Percentiles rank a stretch among this genome's conserved stretches.
Evolutionary conservation across 2,329 filamentous ascomycete species (phyloP).

Genomic region (Pseudopithomyces maydicus): DNA sequence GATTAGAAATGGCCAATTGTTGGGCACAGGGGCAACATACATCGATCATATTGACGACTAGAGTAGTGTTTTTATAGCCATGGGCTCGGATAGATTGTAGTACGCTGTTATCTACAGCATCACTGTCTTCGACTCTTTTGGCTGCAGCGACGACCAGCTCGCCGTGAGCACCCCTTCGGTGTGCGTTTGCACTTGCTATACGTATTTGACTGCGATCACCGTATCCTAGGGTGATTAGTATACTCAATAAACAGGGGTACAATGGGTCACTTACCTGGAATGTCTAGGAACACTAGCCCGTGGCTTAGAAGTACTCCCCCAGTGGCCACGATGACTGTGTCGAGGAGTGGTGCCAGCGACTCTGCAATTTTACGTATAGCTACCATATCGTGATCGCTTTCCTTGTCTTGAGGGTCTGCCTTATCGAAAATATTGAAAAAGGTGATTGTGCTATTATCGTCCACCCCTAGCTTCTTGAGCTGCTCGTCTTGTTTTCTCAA

Average conservation of each 20-base stretch:
- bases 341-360: not conserved
- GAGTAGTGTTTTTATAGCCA: not conserved
- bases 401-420: not conserved
- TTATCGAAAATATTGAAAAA: not conserved
- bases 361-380: not conserved
- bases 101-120: not conserved
- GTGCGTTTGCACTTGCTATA: not conserved
- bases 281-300: not conserved
- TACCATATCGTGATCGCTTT: not conserved
- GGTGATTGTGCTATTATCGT: not conserved
- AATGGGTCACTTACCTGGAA: not conserved
- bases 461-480: not conserved
- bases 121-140: not conserved
- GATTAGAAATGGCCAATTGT: not conserved
- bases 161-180: not conserved
- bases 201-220: not conserved
- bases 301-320: not conserved
- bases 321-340: not conserved
- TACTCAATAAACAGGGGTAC: no score
- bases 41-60: not conserved
- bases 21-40: not conserved
- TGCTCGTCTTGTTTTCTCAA: not conserved
- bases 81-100: not conserved
- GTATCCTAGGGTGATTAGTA: not conserved
- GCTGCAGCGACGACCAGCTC: not conserved